phyloP scores from a whole-genome alignment of 306 rosid genomes.

The Urtica urens region DNA sequence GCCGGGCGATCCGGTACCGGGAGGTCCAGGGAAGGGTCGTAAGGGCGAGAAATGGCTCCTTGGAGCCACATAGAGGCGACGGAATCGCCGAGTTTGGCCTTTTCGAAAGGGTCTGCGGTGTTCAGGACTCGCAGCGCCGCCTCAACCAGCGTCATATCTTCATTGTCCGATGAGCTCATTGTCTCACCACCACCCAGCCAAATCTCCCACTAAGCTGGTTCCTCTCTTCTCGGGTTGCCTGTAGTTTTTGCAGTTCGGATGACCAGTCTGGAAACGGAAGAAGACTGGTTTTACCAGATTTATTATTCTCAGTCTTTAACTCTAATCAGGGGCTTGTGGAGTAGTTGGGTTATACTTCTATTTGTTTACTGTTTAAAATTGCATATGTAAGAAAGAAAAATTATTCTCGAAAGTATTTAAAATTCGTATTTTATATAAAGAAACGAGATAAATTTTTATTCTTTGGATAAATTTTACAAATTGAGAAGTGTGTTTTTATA shows the following conservation, averaged over 20 bases:
- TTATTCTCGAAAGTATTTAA: too few species aligned
- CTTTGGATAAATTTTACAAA: too few species aligned
- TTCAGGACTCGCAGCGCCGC: conserved; percentile 72
- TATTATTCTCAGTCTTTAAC: too few species aligned
- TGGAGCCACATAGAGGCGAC: conserved; percentile 65
- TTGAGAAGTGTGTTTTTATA: too few species aligned
- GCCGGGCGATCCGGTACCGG: conserved; percentile 70
- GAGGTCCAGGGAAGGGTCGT: conserved; percentile 30
- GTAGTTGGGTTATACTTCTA: too few species aligned
- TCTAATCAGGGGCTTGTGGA: too few species aligned
- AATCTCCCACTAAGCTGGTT: neutral
- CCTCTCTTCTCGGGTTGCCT: neutral
- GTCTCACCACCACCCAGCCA: neutral
- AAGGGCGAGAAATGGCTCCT: conserved; percentile 41
- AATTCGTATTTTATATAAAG: too few species aligned
- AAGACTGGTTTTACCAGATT: too few species aligned
- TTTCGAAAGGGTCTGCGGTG: conserved; percentile 73
- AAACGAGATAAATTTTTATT: too few species aligned
- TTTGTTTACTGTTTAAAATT: too few species aligned
- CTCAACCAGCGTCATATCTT: conserved; percentile 38
- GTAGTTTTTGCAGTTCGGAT: neutral
- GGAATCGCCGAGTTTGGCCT: conserved; percentile 56
- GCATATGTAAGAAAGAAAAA: too few species aligned
- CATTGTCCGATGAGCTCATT: neutral
- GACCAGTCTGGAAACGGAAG: too few species aligned